phyloP scores from a whole-genome alignment of 495 filamentous ascomycete species.

The Hyphodiscus hymeniophilus region DNA sequence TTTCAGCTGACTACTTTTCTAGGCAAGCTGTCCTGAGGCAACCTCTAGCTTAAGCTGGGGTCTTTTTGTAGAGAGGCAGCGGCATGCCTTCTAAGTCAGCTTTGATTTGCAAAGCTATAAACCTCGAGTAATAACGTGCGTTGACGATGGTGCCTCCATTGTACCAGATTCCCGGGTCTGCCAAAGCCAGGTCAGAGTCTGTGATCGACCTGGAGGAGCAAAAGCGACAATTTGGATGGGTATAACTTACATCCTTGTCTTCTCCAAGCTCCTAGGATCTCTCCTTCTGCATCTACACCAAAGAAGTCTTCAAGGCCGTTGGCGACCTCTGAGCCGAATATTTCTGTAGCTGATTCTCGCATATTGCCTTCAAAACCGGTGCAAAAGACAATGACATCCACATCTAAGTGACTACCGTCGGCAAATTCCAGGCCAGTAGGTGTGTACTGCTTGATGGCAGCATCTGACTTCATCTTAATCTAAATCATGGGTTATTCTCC shows the following conservation, averaged over 20 bases:
- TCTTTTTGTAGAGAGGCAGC: background rate
- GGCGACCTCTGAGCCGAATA: constrained; percentile 23
- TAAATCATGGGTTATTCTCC: background rate
- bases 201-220: background rate
- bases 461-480: constrained; percentile 12
- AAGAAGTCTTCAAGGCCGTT: constrained; percentile 24
- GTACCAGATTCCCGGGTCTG: constrained; percentile 25
- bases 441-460: constrained; percentile 19
- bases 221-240: constrained; percentile 14
- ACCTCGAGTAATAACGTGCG: constrained; percentile 25
- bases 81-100: background rate
- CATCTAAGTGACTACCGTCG: constrained; percentile 23
- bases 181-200: background rate
- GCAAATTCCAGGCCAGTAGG: constrained; percentile 21
- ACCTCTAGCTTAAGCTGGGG: background rate
- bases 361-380: constrained; percentile 28
- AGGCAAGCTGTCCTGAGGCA: too few species aligned
- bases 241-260: constrained; percentile 21
- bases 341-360: constrained; percentile 10
- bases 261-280: constrained; percentile 28
- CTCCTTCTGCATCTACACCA: constrained; percentile 27
- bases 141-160: constrained; percentile 7
- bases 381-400: constrained; percentile 30
- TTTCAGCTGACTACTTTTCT: too few species aligned
- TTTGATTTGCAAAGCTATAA: constrained; percentile 30